phyloP scores from a whole-genome alignment of 176 grass and related monocot genomes.

The Oryza australiensis region DNA sequence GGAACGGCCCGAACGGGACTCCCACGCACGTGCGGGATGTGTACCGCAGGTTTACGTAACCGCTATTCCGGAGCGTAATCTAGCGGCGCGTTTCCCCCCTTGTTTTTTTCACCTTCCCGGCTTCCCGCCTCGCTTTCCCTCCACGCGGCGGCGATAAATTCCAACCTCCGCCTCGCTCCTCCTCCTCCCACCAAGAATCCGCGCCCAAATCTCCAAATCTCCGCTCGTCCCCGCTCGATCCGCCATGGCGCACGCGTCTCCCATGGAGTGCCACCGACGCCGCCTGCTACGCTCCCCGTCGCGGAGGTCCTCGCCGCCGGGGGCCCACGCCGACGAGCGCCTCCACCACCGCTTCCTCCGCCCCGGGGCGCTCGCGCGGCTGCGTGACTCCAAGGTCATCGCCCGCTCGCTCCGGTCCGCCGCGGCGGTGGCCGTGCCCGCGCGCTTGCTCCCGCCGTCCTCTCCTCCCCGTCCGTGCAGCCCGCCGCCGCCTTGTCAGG shows the following conservation, averaged over 20 bases:
- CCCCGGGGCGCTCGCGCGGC: conserved; percentile 69
- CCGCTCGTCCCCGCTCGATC: neutral
- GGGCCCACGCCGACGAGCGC: conserved; percentile 9
- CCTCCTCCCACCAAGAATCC: conserved; percentile 1
- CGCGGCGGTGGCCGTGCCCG: conserved; percentile 6
- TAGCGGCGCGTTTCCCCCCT: no score
- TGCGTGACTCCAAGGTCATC: conserved; percentile 76
- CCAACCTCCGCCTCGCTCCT: neutral
- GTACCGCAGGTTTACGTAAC: neutral
- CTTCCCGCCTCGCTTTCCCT: conserved; percentile 42
- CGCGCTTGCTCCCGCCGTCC: neutral
- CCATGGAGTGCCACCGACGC: conserved; percentile 35
- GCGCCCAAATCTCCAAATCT: neutral
- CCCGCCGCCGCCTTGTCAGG: neutral
- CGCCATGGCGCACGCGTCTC: neutral
- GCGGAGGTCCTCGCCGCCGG: conserved; percentile 30
- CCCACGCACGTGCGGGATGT: no score
- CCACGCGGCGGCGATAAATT: conserved; percentile 6
- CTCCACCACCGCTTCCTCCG: conserved; percentile 68
- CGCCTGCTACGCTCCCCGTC: conserved; percentile 37
- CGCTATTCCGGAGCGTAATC: neutral
- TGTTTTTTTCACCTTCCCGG: neutral
- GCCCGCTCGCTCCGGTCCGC: conserved; percentile 58
- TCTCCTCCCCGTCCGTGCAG: conserved; percentile 6
- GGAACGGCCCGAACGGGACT: no score